Percentiles rank a stretch among this genome's conserved stretches.
These are phyloP conservation scores for Phaeosphaeria sp. DNA, from an alignment of 2,329 filamentous ascomycete genomes.

Conservation along the genomic window DNA sequence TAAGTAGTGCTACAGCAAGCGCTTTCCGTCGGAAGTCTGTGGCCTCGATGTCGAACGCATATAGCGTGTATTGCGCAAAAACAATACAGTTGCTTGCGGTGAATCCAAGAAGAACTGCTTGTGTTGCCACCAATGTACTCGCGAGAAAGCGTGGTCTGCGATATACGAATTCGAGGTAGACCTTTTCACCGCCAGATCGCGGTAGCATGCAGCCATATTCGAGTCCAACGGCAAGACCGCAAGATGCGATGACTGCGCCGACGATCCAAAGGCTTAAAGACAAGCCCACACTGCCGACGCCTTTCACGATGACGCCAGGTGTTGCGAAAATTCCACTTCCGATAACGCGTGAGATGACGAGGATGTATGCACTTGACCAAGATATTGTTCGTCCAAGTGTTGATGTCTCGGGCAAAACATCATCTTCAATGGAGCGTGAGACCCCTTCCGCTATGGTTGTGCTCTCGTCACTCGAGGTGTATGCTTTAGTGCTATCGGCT, in stretches of 20 bases:
- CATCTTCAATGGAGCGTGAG: constrained; percentile 58
- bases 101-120: constrained; percentile 70
- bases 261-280: constrained; percentile 68
- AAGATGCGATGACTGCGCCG: constrained; percentile 67
- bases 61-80: constrained; percentile 70
- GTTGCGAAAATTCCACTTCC: constrained; percentile 77
- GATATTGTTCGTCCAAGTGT: constrained; percentile 65
- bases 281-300: constrained; percentile 71
- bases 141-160: constrained; percentile 68
- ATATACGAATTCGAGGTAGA: constrained; percentile 75
- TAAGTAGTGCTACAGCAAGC: constrained; percentile 52
- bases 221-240: constrained; percentile 66
- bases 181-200: constrained; percentile 70
- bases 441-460: constrained; percentile 15
- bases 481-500: constrained; percentile 24
- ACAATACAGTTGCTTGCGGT: constrained; percentile 75
- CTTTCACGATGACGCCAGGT: constrained; percentile 70
- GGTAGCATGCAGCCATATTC: constrained; percentile 77
- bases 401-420: constrained; percentile 66
- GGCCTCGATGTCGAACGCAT: constrained; percentile 61
- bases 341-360: constrained; percentile 72
- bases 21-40: constrained; percentile 61
- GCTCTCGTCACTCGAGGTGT: constrained; percentile 23
- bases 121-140: constrained; percentile 68
- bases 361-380: constrained; percentile 70